phyloP scores from a whole-genome alignment of 768 basidiomycete species.

The Royoungia palumana region DNA sequence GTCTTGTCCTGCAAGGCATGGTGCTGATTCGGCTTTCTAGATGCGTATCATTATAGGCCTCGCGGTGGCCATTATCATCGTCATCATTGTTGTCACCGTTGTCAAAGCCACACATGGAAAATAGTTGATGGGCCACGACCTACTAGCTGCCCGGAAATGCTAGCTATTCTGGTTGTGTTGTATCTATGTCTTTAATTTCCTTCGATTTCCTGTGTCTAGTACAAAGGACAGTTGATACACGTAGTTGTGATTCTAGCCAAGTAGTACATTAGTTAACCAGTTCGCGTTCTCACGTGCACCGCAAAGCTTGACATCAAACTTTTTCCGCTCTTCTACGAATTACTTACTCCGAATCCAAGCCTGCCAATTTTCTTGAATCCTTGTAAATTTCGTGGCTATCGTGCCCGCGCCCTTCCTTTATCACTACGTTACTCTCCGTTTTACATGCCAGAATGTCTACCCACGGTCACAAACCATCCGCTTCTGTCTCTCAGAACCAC shows the following conservation, averaged over 20 bases:
- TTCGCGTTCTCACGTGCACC: slow-evolving; percentile 21
- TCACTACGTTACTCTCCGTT: slow-evolving; percentile 23
- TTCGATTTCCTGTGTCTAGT: slow-evolving; percentile 21
- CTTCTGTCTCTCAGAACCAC: slow-evolving; percentile 67
- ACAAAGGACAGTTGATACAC: slow-evolving; percentile 24
- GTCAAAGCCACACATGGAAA: slow-evolving; percentile 73
- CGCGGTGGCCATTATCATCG: slow-evolving; percentile 83
- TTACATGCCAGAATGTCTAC: slow-evolving; percentile 43
- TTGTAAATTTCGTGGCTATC: slow-evolving; percentile 27
- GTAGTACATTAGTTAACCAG: slow-evolving; percentile 20
- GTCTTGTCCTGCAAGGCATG: not conserved
- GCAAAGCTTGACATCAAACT: slow-evolving; percentile 10
- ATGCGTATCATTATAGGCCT: slow-evolving; percentile 97
- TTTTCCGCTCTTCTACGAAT: slow-evolving; percentile 3
- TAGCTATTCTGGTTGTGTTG: slow-evolving; percentile 34
- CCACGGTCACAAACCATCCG: slow-evolving; percentile 58
- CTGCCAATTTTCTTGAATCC: slow-evolving; percentile 15
- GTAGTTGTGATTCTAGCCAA: slow-evolving; percentile 13
- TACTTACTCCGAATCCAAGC: too few species aligned
- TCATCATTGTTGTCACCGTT: slow-evolving; percentile 95
- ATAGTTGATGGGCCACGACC: slow-evolving; percentile 18
- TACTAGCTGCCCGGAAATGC: slow-evolving; percentile 10
- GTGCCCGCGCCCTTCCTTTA: slow-evolving; percentile 37
- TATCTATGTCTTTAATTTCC: slow-evolving; percentile 43
- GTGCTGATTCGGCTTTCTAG: slow-evolving; percentile 37